A percentile compares a stretch with the other conserved stretches of the same genome.
phyloP scores from a whole-genome alignment of 805 yeast species.

The Lipomyces mesembrius region DNA sequence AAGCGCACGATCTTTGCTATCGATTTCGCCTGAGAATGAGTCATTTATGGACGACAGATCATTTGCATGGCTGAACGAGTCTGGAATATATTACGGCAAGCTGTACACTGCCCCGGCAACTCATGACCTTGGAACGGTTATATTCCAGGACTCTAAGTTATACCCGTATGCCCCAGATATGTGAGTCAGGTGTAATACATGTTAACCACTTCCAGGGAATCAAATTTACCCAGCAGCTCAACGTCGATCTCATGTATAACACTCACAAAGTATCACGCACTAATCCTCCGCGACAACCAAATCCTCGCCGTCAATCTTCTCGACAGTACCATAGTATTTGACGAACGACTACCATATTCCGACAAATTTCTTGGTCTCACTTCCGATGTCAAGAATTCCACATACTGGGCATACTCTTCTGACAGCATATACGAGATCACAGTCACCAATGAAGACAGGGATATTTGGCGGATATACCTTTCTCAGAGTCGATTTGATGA shows the following conservation, averaged over 20 bases:
- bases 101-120: slow-evolving; percentile 40
- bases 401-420: slow-evolving; percentile 78
- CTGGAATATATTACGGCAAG: slow-evolving; percentile 54
- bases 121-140: slow-evolving; percentile 32
- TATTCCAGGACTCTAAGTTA: slow-evolving; percentile 48
- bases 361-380: slow-evolving; percentile 54
- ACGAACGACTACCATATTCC: slow-evolving; percentile 48
- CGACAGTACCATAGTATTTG: slow-evolving; percentile 54
- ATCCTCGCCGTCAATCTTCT: slow-evolving; percentile 56
- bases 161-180: slow-evolving; percentile 25
- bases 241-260: slow-evolving; percentile 46
- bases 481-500: slow-evolving; percentile 61
- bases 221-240: slow-evolving; percentile 28
- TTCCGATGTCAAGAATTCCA: slow-evolving; percentile 55
- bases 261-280: slow-evolving; percentile 60
- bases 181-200: neutral
- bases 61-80: slow-evolving; percentile 56
- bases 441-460: slow-evolving; percentile 67
- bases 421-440: slow-evolving; percentile 71
- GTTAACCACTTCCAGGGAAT: slow-evolving; percentile 23
- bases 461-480: slow-evolving; percentile 73
- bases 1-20: slow-evolving; percentile 16
- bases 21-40: slow-evolving; percentile 38
- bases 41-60: slow-evolving; percentile 33
- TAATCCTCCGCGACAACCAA: slow-evolving; percentile 54